phyloP scores from a whole-genome alignment of 805 yeast species.

The Scheffersomyces spartinae region DNA sequence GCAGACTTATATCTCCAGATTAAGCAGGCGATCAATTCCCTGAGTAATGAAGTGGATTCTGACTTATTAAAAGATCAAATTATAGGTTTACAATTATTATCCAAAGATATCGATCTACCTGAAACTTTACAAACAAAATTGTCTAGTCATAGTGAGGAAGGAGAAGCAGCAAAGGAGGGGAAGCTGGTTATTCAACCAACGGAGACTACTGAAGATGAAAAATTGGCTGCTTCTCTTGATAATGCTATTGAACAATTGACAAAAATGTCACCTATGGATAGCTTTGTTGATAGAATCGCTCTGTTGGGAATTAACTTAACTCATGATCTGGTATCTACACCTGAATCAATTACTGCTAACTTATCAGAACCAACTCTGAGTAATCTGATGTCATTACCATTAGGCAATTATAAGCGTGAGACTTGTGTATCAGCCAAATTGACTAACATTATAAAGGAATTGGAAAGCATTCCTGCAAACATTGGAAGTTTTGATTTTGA shows the following conservation, averaged over 20 bases:
- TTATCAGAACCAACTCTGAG: too few relatives aligned
- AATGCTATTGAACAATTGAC: too few relatives aligned
- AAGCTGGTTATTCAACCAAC: constrained; percentile 8
- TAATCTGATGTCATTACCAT: too few relatives aligned
- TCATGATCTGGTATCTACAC: too few relatives aligned
- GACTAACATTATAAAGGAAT: constrained; percentile 42
- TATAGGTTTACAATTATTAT: constrained; percentile 49
- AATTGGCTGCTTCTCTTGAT: too few relatives aligned
- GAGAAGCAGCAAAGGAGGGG: constrained; percentile 1
- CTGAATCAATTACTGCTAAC: constrained; percentile 19
- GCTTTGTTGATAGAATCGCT: too few relatives aligned
- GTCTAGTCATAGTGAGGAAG: too few relatives aligned
- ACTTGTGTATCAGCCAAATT: constrained; percentile 41
- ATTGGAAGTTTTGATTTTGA: constrained; percentile 46
- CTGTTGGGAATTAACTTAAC: too few relatives aligned
- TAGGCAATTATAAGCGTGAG: constrained; percentile 35
- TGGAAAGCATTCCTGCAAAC: constrained; percentile 60
- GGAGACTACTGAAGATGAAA: constrained; percentile 4
- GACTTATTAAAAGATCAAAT: constrained; percentile 46
- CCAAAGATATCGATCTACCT: constrained; percentile 59
- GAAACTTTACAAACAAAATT: constrained; percentile 31
- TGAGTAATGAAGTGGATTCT: constrained; percentile 23
- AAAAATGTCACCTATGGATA: too few relatives aligned
- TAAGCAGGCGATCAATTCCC: constrained; percentile 4
- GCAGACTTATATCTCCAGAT: constrained; percentile 11